Evolutionary conservation across 306 rosid genomes (phyloP).

Genomic region (Quercus ilex): DNA sequence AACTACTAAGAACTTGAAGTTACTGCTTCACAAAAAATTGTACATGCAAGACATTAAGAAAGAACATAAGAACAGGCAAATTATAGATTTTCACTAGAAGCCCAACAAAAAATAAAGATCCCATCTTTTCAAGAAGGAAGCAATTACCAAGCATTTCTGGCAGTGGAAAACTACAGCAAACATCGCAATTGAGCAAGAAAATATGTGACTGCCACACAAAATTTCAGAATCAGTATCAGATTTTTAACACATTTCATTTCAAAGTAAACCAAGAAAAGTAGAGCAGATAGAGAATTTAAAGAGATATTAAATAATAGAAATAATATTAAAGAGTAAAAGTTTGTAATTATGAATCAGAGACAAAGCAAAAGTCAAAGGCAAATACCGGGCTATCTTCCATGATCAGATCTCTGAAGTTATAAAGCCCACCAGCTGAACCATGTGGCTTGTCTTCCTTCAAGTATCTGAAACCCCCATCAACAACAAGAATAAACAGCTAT

Average conservation of each 20-base stretch:
- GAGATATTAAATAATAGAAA: not conserved
- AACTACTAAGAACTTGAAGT: conserved; percentile 4
- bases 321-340: not conserved
- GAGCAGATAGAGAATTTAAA: not conserved
- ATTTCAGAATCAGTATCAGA: conserved; percentile 25
- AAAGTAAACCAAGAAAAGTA: not conserved
- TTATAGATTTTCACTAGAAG: conserved; percentile 4
- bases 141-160: conserved; percentile 84
- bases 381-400: conserved; percentile 89
- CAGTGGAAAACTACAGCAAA: conserved; percentile 91
- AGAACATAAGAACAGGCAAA: not conserved
- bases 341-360: conserved; percentile 3
- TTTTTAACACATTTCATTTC: not conserved
- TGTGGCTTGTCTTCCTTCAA: conserved; percentile 92
- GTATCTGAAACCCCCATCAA: conserved; percentile 44
- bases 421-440: conserved; percentile 96
- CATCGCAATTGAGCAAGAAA: conserved; percentile 90
- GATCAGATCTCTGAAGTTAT: conserved; percentile 80
- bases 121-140: conserved; percentile 15
- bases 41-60: not conserved
- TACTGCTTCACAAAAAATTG: conserved; percentile 8
- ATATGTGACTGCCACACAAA: conserved; percentile 68
- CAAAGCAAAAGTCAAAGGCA: conserved; percentile 23
- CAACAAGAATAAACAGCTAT: conserved; percentile 7
- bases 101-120: not conserved